Conservation (phyloP, 2,329 filamentous ascomycete genomes). For the Penicillium sp. region DNA sequence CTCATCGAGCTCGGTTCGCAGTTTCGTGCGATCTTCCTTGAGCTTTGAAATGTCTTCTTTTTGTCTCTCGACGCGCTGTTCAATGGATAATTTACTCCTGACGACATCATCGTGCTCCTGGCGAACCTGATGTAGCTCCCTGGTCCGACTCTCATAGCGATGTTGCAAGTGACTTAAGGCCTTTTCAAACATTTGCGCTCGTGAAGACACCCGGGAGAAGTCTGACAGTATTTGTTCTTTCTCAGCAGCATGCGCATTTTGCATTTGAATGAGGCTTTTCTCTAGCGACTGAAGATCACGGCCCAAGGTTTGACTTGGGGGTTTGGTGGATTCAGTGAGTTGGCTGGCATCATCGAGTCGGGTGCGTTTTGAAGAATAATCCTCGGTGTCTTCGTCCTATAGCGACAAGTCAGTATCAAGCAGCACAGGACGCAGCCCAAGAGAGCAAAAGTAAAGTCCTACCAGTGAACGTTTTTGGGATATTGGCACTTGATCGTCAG, state of each 20-base stretch:
- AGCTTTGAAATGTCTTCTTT: constrained; percentile 44
- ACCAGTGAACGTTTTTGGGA: constrained; percentile 39
- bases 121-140: constrained; percentile 42
- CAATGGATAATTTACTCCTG: constrained; percentile 33
- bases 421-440: neutral
- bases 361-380: constrained; percentile 42
- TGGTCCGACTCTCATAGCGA: constrained; percentile 49
- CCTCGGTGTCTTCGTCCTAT: constrained; percentile 36
- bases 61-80: constrained; percentile 40
- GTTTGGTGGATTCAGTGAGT: constrained; percentile 39
- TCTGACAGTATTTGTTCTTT: constrained; percentile 34
- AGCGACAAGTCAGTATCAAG: constrained; percentile 23
- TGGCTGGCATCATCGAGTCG: constrained; percentile 43
- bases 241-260: constrained; percentile 35
- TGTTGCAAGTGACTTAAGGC: constrained; percentile 44
- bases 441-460: constrained; percentile 16
- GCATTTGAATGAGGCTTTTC: constrained; percentile 36
- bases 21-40: constrained; percentile 44
- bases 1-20: constrained; percentile 45
- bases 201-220: constrained; percentile 30
- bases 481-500: constrained; percentile 19
- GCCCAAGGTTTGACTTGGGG: constrained; percentile 36
- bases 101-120: constrained; percentile 40
- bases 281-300: constrained; percentile 34
- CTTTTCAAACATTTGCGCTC: constrained; percentile 38